Conservation (phyloP, 2,329 filamentous ascomycete genomes). For the Penicillium italicum region DNA sequence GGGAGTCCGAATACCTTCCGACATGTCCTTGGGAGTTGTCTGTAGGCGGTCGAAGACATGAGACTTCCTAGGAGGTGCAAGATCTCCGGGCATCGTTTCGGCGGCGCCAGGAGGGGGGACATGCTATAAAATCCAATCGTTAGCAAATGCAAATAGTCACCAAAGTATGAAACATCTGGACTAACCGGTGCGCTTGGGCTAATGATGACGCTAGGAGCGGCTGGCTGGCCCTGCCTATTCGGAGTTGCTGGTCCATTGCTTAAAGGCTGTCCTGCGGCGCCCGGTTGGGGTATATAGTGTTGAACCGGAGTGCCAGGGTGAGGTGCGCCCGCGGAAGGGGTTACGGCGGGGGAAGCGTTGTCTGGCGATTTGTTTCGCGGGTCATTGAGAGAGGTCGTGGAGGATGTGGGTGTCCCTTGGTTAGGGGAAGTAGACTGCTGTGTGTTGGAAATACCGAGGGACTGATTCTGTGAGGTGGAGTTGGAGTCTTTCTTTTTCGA, state of each 20-base stretch:
- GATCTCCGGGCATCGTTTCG: slow-evolving; percentile 96
- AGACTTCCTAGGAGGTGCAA: slow-evolving; percentile 93
- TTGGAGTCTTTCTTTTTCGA: slow-evolving; percentile 63
- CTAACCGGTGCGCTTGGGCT: slow-evolving; percentile 89
- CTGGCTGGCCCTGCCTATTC: slow-evolving; percentile 57
- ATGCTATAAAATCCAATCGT: slow-evolving; percentile 56
- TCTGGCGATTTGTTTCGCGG: slow-evolving; percentile 70
- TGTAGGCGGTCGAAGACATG: slow-evolving; percentile 84
- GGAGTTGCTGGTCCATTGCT: slow-evolving; percentile 59
- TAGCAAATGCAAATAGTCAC: not conserved
- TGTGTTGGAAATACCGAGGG: slow-evolving; percentile 43
- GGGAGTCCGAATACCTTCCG: slow-evolving; percentile 89
- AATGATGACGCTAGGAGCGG: slow-evolving; percentile 86
- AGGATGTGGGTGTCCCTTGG: slow-evolving; percentile 77
- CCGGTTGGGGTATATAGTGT: slow-evolving; percentile 39
- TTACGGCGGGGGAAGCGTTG: slow-evolving; percentile 33
- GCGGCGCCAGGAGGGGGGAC: slow-evolving; percentile 86
- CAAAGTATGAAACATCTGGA: slow-evolving; percentile 21
- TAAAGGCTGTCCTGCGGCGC: slow-evolving; percentile 32
- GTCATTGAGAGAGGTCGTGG: slow-evolving; percentile 81
- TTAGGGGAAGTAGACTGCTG: slow-evolving; percentile 60
- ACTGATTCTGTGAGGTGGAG: slow-evolving; percentile 72
- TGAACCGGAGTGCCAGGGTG: slow-evolving; percentile 33
- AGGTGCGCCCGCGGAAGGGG: slow-evolving; percentile 27
- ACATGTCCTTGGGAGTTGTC: slow-evolving; percentile 91